Evolutionary conservation across 345 rosid genomes (phyloP).

Genomic region (Reutealis trisperma): DNA sequence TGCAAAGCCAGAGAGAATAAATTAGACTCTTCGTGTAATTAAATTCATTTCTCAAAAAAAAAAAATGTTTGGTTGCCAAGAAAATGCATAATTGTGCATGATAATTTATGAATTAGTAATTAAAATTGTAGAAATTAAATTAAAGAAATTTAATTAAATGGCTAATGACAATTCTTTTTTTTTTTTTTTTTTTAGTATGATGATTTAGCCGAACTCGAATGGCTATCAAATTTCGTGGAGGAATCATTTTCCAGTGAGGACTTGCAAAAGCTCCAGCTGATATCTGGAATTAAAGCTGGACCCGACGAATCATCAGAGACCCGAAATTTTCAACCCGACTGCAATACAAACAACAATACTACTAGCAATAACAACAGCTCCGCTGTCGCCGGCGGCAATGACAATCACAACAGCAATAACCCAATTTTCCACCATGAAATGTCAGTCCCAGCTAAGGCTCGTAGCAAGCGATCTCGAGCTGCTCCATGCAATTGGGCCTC

Average conservation of each 20-base stretch:
- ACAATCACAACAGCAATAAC: slow-evolving; percentile 13
- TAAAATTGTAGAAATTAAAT: slow-evolving; percentile 7
- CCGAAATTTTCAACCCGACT: slow-evolving; percentile 33
- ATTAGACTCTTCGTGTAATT: too few species aligned
- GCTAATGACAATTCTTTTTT: not conserved
- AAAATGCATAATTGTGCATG: slow-evolving; percentile 11
- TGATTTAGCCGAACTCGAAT: slow-evolving; percentile 94
- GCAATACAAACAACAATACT: slow-evolving; percentile 4
- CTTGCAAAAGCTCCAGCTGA: slow-evolving; percentile 72
- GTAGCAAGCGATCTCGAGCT: slow-evolving; percentile 92
- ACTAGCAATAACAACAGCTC: not conserved
- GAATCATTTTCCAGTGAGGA: slow-evolving; percentile 96
- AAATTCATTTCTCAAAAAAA: too few species aligned
- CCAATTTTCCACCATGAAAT: slow-evolving; percentile 57
- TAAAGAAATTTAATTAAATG: not conserved
- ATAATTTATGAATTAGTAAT: not conserved
- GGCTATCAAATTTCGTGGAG: slow-evolving; percentile 93
- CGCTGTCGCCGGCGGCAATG: not conserved
- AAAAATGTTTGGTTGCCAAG: not conserved
- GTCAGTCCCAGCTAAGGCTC: slow-evolving; percentile 86
- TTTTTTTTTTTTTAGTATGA: slow-evolving; percentile 51
- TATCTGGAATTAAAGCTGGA: slow-evolving; percentile 67
- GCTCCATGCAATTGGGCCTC: slow-evolving; percentile 86
- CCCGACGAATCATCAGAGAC: slow-evolving; percentile 50
- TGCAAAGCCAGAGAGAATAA: not conserved